Evolutionary conservation across 148 eudicot species (phyloP), one percentile per base, ranked within the genome.

Genomic region (Persicaria tinctoria): DNA sequence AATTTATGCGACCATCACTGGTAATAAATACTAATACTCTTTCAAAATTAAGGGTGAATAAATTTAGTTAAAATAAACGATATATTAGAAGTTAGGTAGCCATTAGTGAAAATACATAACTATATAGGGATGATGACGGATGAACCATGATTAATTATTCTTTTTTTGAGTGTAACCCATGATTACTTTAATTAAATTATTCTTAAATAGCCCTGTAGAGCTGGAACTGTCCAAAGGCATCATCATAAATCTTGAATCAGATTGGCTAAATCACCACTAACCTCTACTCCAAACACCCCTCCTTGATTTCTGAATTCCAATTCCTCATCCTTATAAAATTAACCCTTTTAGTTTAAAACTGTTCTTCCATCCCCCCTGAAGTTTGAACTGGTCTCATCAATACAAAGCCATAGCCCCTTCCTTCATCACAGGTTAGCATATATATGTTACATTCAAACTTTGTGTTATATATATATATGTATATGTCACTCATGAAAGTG

Each of bases 211-310:
- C 72, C 68, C 68, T 78, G 76, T 70, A 74, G 80, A 73, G 85
- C 76, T 82, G 88, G 82, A 80, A 70, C 68, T 82, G 83, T 83
- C 79, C 80, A 77, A 78, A 79, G 81, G 81, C 86, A 85, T 83
- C 85, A 85, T 79, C 90, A 86, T 87, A 84, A 85, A 87, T 78
- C 93, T 85, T 75, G 59, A 82, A 73, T 50, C 63, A 78, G 79
- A 87, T 87, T 85, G 90, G 87, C 76, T 78, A 72, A 78, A 27
- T 41, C 70, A 54, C 80, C 80, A 84, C 79, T 63, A 86, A 75
- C 82, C 77, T 86, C n/a, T 48, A 73, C 73, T 76, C 80, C 79
- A 47, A 48, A 46, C 54, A 75, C 77, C 14, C 46, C 47, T 64
- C 86, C 73, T 91, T 86, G 90, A 80, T 88, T 88, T 80, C 76